Percentiles rank a stretch among this genome's conserved stretches.
Conservation (phyloP, 129 eudicot genomes). For the Arctium lappa region DNA sequence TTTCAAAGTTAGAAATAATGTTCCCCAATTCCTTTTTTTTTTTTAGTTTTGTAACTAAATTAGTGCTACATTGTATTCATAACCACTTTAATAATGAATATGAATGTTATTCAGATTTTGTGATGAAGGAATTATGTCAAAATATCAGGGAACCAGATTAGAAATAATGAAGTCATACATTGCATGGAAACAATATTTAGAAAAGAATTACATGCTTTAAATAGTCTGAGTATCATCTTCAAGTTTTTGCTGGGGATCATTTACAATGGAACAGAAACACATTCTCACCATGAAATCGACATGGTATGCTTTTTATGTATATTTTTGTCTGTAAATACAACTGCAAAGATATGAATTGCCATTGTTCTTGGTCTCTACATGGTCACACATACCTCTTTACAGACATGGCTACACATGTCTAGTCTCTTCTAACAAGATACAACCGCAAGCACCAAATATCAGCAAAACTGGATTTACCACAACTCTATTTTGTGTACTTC, state of each 20-base stretch:
- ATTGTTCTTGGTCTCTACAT: background rate
- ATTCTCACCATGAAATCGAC: too few species aligned
- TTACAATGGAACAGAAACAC: too few species aligned
- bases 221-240: background rate
- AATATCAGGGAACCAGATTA: background rate
- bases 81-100: background rate
- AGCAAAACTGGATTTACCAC: too few species aligned
- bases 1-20: too few species aligned
- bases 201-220: background rate
- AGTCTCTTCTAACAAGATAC: too few species aligned
- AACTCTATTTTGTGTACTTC: too few species aligned
- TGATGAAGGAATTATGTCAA: background rate
- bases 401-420: too few species aligned
- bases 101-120: background rate
- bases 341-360: background rate
- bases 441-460: too few species aligned
- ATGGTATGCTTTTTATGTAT: too few species aligned
- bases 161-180: background rate
- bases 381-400: background rate
- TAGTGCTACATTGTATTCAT: background rate
- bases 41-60: background rate
- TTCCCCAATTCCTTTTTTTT: background rate
- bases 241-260: too few species aligned
- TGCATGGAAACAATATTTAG: background rate
- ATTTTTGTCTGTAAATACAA: too few species aligned